phyloP scores from a whole-genome alignment of 148 eudicot genomes.

The Vaccinium vitisidaea region DNA sequence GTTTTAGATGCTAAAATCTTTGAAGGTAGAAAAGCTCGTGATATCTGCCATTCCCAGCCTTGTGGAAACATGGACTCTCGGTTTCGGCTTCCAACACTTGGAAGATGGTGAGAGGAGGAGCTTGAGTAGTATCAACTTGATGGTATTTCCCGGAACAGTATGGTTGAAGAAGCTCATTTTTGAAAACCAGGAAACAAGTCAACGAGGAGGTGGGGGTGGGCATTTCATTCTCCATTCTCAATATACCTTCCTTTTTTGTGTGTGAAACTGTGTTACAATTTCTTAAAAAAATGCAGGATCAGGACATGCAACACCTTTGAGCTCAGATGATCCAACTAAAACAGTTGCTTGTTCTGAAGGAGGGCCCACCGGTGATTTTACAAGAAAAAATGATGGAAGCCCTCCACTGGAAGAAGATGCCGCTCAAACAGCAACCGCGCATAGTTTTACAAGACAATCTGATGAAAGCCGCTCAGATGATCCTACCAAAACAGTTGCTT shows the following conservation, averaged over 20 bases:
- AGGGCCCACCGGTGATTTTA: neutral
- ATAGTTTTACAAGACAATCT: neutral
- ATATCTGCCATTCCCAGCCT: conserved; percentile 76
- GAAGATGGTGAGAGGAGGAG: conserved; percentile 64
- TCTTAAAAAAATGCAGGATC: conserved; percentile 32
- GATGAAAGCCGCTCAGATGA: neutral
- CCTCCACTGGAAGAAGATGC: conserved; percentile 9
- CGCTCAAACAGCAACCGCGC: conserved; percentile 4
- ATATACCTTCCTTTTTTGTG: neutral
- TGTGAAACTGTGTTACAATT: neutral
- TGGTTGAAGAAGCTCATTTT: conserved; percentile 75
- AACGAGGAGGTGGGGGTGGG: conserved; percentile 12
- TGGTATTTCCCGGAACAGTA: conserved; percentile 94
- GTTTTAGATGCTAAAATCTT: conserved; percentile 70
- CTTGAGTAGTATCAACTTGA: conserved; percentile 63
- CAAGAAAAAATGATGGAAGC: conserved; percentile 3
- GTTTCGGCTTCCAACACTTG: conserved; percentile 82
- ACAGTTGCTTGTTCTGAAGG: conserved; percentile 17
- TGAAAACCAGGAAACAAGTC: conserved; percentile 24
- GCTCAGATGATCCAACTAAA: conserved; percentile 20
- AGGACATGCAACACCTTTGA: conserved; percentile 18
- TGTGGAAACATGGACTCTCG: conserved; percentile 85
- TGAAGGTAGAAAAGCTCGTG: conserved; percentile 85
- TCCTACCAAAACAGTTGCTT: conserved; percentile 5
- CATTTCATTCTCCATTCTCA: neutral